A percentile compares a stretch with the other conserved stretches of the same genome.
These are phyloP conservation scores for Penstemon newberryi DNA, from an alignment of 257 asterid genomes.

Conservation along the genomic window DNA sequence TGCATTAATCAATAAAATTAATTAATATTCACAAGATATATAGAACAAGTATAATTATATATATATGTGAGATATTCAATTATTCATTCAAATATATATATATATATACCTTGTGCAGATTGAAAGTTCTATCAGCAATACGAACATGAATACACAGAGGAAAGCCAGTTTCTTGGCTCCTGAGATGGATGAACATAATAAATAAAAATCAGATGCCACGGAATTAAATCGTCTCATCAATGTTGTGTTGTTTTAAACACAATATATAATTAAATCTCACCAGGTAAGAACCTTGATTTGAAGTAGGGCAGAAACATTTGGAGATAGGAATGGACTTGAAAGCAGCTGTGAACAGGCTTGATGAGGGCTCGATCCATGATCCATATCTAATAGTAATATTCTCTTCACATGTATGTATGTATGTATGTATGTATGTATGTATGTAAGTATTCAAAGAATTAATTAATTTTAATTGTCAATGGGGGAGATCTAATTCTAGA, in stretches of 20 bases:
- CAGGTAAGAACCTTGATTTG: slow-evolving; percentile 74
- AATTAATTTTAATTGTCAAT: neutral
- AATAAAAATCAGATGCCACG: slow-evolving; percentile 8
- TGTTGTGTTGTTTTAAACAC: neutral
- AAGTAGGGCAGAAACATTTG: slow-evolving; percentile 62
- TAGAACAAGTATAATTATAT: neutral
- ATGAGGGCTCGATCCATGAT: slow-evolving; percentile 27
- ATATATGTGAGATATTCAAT: neutral
- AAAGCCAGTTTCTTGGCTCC: slow-evolving; percentile 75
- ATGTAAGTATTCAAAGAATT: slow-evolving; percentile 12
- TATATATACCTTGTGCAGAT: slow-evolving; percentile 61
- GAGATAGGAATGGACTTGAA: slow-evolving; percentile 59
- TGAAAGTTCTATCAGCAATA: slow-evolving; percentile 52
- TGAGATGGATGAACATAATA: slow-evolving; percentile 26
- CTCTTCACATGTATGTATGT: slow-evolving; percentile 1
- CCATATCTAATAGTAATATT: slow-evolving; percentile 23
- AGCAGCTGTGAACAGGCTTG: slow-evolving; percentile 29
- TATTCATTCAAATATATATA: neutral
- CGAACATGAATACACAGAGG: slow-evolving; percentile 60
- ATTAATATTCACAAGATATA: neutral
- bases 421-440: no score
- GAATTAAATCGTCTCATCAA: neutral
- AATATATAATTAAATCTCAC: slow-evolving; percentile 29
- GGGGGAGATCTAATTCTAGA: neutral
- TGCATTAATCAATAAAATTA: slow-evolving; percentile 23